Conservation (phyloP, 805 yeast species). For the Candida insectalens region DNA sequence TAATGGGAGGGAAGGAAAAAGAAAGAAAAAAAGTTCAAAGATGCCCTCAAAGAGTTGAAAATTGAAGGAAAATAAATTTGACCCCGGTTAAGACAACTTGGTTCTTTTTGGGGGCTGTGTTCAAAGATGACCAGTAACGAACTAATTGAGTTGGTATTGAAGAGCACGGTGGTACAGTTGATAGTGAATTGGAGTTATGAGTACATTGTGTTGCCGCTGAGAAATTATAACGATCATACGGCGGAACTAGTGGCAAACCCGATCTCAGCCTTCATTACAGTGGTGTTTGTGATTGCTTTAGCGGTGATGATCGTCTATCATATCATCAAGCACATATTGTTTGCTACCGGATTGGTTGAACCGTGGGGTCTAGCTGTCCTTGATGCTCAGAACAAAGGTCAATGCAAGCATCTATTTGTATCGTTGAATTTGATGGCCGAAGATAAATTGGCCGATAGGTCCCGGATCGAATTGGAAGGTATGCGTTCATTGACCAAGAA, state of each 20-base stretch:
- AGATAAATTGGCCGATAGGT: conserved; percentile 7
- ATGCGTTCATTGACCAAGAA: conserved; percentile 4
- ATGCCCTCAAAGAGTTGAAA: no score
- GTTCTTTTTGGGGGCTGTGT: no score
- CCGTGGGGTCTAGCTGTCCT: background rate
- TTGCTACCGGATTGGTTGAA: conserved; percentile 6
- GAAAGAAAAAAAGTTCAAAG: background rate
- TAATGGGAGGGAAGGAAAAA: background rate
- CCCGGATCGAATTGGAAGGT: background rate
- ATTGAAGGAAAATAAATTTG: background rate
- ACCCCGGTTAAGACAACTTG: no score
- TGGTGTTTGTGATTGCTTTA: conserved; percentile 15
- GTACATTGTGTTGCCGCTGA: no score
- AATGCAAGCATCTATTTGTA: conserved; percentile 49
- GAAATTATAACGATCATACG: no score
- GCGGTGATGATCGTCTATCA: conserved; percentile 17
- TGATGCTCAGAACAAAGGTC: background rate
- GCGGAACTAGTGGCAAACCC: conserved; percentile 13
- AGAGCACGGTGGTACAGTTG: no score
- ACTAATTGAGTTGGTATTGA: no score
- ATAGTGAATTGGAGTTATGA: no score
- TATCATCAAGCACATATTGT: conserved; percentile 13
- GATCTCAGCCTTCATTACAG: conserved; percentile 17
- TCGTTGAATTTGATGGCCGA: conserved; percentile 31
- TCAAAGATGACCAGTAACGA: no score